phyloP scores from a whole-genome alignment of 1,284 basidiomycete species.

The Agaricales sp. region DNA sequence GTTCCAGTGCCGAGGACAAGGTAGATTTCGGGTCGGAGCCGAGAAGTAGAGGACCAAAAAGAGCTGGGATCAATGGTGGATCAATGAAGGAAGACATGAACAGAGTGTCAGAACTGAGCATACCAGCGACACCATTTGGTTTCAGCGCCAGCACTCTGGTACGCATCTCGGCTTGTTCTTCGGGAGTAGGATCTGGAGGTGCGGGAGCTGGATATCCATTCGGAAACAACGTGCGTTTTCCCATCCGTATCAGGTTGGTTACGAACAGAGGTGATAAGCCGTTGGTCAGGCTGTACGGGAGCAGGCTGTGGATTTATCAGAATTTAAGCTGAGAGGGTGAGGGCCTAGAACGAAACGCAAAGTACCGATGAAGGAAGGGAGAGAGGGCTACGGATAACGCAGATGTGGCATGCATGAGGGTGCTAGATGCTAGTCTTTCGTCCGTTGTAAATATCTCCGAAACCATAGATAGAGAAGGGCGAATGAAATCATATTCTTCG shows the following conservation, averaged over 20 bases:
- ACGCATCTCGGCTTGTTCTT: conserved; percentile 55
- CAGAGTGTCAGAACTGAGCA: conserved; percentile 13
- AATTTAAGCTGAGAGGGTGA: conserved; percentile 4
- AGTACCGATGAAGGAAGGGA: conserved; percentile 43
- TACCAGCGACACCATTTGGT: conserved; percentile 34
- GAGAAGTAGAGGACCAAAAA: conserved; percentile 33
- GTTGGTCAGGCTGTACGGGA: conserved; percentile 49
- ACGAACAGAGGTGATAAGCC: conserved; percentile 44
- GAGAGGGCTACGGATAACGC: conserved; percentile 27
- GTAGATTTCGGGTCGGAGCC: conserved; percentile 36
- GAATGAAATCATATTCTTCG: conserved; percentile 20
- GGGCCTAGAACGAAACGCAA: conserved; percentile 10
- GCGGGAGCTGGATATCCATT: conserved; percentile 67
- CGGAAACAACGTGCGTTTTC: conserved; percentile 65
- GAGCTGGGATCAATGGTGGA: conserved; percentile 13
- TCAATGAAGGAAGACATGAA: conserved; percentile 3
- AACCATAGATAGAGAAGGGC: conserved; percentile 31
- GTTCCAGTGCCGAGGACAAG: conserved; percentile 41
- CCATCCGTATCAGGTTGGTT: conserved; percentile 33
- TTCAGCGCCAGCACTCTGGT: conserved; percentile 40
- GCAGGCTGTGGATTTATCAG: conserved; percentile 28
- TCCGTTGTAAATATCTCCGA: conserved; percentile 37
- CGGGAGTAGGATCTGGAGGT: conserved; percentile 54
- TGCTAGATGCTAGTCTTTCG: conserved; percentile 33
- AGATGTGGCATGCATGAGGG: conserved; percentile 25